phyloP scores from a whole-genome alignment of 495 filamentous ascomycete genomes.

The Endocarpon pusillum region DNA sequence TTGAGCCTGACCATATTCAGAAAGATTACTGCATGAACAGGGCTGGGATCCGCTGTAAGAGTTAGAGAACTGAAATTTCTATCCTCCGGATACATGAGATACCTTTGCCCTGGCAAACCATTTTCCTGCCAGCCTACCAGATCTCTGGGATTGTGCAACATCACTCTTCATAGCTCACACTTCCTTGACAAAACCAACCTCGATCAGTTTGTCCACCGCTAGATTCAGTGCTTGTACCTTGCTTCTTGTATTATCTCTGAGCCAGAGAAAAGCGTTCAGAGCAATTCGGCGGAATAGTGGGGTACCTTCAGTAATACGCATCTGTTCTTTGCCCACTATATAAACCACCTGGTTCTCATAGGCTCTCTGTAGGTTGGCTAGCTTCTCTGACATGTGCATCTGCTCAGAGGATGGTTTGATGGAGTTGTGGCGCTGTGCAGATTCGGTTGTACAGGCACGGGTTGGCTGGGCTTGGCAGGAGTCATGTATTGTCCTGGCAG shows the following conservation, averaged over 20 bases:
- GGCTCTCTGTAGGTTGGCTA: conserved; percentile 30
- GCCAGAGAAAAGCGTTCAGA: conserved; percentile 44
- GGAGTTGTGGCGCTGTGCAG: not conserved
- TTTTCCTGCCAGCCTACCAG: too few species aligned
- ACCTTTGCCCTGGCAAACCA: too few species aligned
- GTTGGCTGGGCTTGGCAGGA: conserved; percentile 5
- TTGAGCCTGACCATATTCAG: too few species aligned
- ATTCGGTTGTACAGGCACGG: not conserved
- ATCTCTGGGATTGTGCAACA: too few species aligned
- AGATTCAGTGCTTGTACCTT: conserved; percentile 45
- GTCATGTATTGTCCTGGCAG: too few species aligned
- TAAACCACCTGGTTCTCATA: conserved; percentile 47
- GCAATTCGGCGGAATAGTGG: conserved; percentile 28
- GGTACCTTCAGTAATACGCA: conserved; percentile 32
- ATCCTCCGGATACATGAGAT: too few species aligned
- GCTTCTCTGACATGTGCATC: not conserved
- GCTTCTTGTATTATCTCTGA: conserved; percentile 48
- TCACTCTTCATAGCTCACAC: too few species aligned
- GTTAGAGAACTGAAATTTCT: too few species aligned
- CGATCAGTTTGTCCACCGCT: conserved; percentile 42
- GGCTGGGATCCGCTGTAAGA: too few species aligned
- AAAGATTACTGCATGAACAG: too few species aligned
- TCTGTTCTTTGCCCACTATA: conserved; percentile 56
- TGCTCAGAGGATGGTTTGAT: not conserved
- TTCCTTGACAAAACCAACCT: conserved; percentile 57